Base-by-base conservation (phyloP, 805 yeast genomes). In the Nematodospora valgi region DNA sequence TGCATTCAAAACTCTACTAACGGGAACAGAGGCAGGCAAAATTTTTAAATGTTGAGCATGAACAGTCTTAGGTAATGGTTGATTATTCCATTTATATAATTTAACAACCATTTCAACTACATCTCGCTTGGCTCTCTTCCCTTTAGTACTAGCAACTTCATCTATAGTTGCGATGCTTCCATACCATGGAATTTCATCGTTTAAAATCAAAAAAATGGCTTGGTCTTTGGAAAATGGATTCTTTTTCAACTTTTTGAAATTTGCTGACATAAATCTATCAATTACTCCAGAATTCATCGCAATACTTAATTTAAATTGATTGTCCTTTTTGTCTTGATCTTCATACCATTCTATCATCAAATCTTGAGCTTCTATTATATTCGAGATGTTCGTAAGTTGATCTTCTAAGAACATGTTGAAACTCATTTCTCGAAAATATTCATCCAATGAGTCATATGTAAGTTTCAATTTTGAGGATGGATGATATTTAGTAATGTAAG, bases 341-440 rank as follows among this genome's bases (percentile, higher is more conserved):
- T 54, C 60, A 40, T 48, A 65, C 81, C 82, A 79, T 37, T 72
- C 72, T 28, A 80, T 59, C 6, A 64, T 56, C 44, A 78, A 69
- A 34, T 74, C 72, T 0, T 69, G 60, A 0, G 58, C 39, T 3
- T 55, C 51, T 15, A 65, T 49, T 17, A 52, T 43, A 6, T 68
- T 64, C 25, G 53, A 54, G 6, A 50, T 40, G 29, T 56, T 49
- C 27, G 51, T 47, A 24, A 56, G 42, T 35, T 73, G 68, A 46
- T 82, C 85, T 50, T 82, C 89, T 27, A 79, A 60, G 40, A 77
- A 80, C 37, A 82, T 52, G 35, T 79, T 79, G 54, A 72, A 73
- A 36, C 82, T 71, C 63, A 79, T 73, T 43, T 77, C 80, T 41
- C 70, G 59, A 49, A 72, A 74, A 48, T 82, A 82, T 13, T 69